Percentiles rank a stretch among this genome's conserved stretches.
These are phyloP conservation scores for Candida smagusa DNA, from an alignment of 1,139 yeast genomes.

Conservation along the genomic window DNA sequence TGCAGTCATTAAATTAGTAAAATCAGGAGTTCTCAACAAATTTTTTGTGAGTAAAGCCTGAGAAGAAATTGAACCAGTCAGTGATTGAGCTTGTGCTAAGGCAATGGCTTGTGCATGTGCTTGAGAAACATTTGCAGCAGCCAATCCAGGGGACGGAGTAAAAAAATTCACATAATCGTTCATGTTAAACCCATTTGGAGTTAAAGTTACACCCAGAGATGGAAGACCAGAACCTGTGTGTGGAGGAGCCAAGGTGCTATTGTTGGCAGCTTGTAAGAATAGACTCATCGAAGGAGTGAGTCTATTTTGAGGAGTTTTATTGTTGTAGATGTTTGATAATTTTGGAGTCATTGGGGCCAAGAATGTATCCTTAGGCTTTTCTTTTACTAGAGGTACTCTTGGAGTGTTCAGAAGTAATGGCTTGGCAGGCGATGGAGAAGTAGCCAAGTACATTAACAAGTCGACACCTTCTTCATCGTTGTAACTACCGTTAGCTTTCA, in stretches of 20 bases:
- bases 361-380: neutral
- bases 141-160: constrained; percentile 65
- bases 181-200: constrained; percentile 77
- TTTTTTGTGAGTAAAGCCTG: constrained; percentile 20
- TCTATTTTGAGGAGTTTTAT: constrained; percentile 44
- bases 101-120: constrained; percentile 6
- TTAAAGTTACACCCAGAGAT: constrained; percentile 42
- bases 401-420: constrained; percentile 38
- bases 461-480: constrained; percentile 80
- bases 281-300: constrained; percentile 42
- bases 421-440: constrained; percentile 77
- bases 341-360: constrained; percentile 44
- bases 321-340: constrained; percentile 26
- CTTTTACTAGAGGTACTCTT: constrained; percentile 12
- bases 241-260: constrained; percentile 12
- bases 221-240: constrained; percentile 27
- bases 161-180: constrained; percentile 77
- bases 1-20: constrained; percentile 28
- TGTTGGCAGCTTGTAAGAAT: constrained; percentile 17
- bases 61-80: constrained; percentile 7
- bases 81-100: constrained; percentile 7
- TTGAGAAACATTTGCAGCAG: constrained; percentile 4
- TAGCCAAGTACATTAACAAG: constrained; percentile 74
- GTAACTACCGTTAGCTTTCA: constrained; percentile 16
- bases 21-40: constrained; percentile 43